Base-by-base conservation (phyloP, 441 rosid genomes). In the Flueggea neowawraea region DNA sequence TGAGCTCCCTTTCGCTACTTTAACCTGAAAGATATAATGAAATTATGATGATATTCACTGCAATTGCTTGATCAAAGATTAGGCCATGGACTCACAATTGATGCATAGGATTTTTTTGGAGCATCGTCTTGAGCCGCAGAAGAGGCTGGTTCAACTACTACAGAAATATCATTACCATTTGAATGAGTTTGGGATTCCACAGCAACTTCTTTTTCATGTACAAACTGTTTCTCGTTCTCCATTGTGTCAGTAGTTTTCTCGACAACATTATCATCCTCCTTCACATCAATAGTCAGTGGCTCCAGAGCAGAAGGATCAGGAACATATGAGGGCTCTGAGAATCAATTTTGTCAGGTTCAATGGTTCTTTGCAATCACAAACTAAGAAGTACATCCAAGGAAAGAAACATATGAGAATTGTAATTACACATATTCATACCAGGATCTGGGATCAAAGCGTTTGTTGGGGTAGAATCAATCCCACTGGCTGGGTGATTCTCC, bases 81-180 rank as follows among this genome's bases (percentile, higher is more conserved):
- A n/a, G n/a, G 44, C 32, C 36, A 49, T 51, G 62, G 61, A 80
- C 91, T 76, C 72, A 86, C 91, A 73, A 86, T 86, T 63, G 89
- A 86, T 70, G 89, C 91, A 78, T 83, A 86, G 12, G 89, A 86
- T 72, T 78, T 78, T 79, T 86, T 86, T 51, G 78, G 72, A 65
- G 68, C 62, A 63, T 82, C 87, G 44, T 80, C 84, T 64, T 70
- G 75, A 52, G 72, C n/a, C n/a, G 68, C 65, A 55, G 81, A 76
- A 31, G 81, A 61, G 62, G 70, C 54, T 44, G 76, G 69, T 67
- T 80, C 89, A 65, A 64, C 69, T 61, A 65, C 72, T 54, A 63
- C 41, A 58, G 82, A 57, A 67, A 58, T 51, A n/a, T 74, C 73
- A 66, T 70, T 67, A 33, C 66, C 82, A 54, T 68, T 69, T 52